phyloP scores from a whole-genome alignment of 768 basidiomycete species.

The Tubosaeta brunneosetosa region DNA sequence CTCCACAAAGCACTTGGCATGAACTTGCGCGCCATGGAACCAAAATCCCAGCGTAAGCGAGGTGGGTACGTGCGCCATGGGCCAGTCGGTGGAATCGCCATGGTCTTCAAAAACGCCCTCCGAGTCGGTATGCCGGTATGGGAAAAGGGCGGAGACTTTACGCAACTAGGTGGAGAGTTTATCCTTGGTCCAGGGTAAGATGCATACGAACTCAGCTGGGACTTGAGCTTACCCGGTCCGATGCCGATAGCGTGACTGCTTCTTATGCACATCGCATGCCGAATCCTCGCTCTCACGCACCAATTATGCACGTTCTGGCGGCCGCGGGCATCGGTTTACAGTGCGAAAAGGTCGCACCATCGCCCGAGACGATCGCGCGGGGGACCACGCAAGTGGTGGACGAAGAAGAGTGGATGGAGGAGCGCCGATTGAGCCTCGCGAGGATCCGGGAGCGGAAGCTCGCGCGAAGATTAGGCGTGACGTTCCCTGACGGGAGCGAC shows the following conservation, averaged over 20 bases:
- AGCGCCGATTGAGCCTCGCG: constrained; percentile 30
- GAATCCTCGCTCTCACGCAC: constrained; percentile 65
- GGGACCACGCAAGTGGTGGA: constrained; percentile 11
- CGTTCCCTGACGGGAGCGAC: constrained; percentile 11
- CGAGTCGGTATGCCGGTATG: constrained; percentile 76
- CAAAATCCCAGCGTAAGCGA: constrained; percentile 39
- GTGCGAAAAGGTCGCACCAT: constrained; percentile 18
- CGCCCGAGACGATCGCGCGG: constrained; percentile 3
- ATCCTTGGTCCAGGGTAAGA: constrained; percentile 60
- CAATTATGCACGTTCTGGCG: constrained; percentile 63
- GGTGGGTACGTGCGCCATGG: constrained; percentile 69
- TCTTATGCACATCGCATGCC: constrained; percentile 85
- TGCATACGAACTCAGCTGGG: constrained; percentile 22
- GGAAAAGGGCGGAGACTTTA: constrained; percentile 71
- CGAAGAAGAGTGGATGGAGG: constrained; percentile 35
- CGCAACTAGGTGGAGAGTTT: constrained; percentile 90
- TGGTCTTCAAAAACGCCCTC: constrained; percentile 66
- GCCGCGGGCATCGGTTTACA: constrained; percentile 47
- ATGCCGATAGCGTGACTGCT: constrained; percentile 48
- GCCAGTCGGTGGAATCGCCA: constrained; percentile 61
- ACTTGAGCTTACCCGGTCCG: background rate
- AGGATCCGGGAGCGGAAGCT: constrained; percentile 30
- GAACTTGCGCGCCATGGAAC: constrained; percentile 44
- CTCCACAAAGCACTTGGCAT: constrained; percentile 78
- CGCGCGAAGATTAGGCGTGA: constrained; percentile 29